Evolutionary conservation across 2,329 filamentous ascomycete species (phyloP), one percentile per base, ranked within the genome.

Genomic region (Helotiales sp.): DNA sequence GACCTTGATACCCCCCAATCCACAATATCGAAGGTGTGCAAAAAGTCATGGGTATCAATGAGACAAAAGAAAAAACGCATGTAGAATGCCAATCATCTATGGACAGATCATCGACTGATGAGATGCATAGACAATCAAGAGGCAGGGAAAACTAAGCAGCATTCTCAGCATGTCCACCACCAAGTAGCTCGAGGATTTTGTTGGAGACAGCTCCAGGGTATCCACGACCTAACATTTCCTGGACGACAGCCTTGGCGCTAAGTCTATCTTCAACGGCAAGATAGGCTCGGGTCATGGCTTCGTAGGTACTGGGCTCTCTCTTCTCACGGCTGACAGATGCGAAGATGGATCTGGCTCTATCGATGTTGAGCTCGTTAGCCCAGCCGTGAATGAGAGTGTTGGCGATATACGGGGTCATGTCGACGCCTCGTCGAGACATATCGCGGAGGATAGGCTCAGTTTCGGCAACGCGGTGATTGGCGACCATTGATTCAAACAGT

Each of bases 351-450:
- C 90, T 88, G 20, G 93, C 92, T 79, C 93, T 94, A 68, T 82
- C 80, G 52, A 98, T 91, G 70, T 96, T 87, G 80, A 91, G 91
- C 78, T 92, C 91, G 15, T 90, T 86, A 24, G 95, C 93, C 95
- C 96, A 99, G 70, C 96, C 96, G 77, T 98, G 94, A 76, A 99
- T 98, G 54, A 99, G 85, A 6, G 95, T 97, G 83, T 99, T 99
- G 77, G 96, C 96, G 77, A 99, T 98, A 81, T 99, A 99, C 0
- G 96, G 91, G 2, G 96, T 98, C 84, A 98, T 89, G 74, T 93
- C 91, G 11, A 99, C 89, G 43, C 88, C 82, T 67, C 87, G 88
- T 59, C 82, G 79, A 63, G 84, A 85, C 96, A 99, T 98, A 73
- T 92, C 85, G 24, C 82, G 81, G 20, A 98, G 86, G 7, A 97